Conservation (phyloP, 2,329 filamentous ascomycete genomes). For the Verticillium klebahnii region DNA sequence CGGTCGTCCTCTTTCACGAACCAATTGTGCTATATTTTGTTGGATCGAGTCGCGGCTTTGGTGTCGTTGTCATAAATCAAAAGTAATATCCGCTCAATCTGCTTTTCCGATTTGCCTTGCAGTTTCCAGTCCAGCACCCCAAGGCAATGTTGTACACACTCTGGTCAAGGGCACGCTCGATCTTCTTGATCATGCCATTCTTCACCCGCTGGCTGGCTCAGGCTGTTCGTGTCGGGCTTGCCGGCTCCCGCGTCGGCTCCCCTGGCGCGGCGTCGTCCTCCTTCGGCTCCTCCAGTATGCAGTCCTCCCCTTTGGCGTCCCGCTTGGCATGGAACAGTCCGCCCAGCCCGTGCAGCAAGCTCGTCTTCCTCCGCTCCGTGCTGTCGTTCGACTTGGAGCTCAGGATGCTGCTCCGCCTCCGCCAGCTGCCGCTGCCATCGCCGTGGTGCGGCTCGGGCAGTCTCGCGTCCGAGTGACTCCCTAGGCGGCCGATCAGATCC, state of each 20-base stretch:
- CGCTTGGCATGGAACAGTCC: neutral
- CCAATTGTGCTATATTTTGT: no score
- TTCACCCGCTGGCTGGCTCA: neutral
- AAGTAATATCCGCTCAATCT: no score
- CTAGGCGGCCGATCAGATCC: neutral
- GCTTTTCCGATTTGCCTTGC: no score
- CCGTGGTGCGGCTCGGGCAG: neutral
- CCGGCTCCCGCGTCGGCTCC: neutral
- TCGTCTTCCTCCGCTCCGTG: neutral
- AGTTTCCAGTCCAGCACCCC: no score
- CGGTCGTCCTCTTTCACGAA: no score
- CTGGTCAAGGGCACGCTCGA: no score
- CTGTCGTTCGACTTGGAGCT: neutral
- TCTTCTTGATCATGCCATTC: no score
- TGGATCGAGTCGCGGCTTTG: no score
- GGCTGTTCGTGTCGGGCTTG: neutral
- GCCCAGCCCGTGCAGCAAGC: neutral
- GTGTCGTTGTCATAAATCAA: no score
- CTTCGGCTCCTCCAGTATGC: neutral
- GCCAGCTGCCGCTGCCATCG: neutral
- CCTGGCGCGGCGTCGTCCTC: neutral
- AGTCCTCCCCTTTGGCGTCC: neutral
- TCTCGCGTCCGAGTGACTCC: slow-evolving; percentile 2
- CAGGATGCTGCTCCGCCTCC: slow-evolving; percentile 2
- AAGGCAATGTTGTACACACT: no score